Base-by-base conservation (phyloP, 1,139 yeast species). In the Candida buenavistaensis region DNA sequence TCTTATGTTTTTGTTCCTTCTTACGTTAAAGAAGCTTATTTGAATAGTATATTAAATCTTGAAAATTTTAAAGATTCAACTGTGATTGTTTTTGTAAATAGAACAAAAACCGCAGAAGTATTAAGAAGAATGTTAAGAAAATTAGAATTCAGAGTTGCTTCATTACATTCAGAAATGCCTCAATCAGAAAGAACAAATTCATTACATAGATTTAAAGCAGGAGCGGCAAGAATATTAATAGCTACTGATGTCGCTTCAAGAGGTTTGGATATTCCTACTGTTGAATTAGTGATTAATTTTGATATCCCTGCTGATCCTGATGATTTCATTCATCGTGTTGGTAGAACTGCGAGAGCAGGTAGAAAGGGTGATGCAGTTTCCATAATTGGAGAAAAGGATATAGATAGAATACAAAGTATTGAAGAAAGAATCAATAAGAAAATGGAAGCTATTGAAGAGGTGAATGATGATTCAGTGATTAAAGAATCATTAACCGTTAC, bases 301-400 rank as follows among this genome's bases (percentile, higher is more conserved):
- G 98, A 94, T 55, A 77, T 92, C 23, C 98, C 98, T 4, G 89
- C 95, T 4, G 97, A 92, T 57, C 90, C 98, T 0, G 97, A 92
- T 57, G 97, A 90, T 57, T 94, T 85, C 52, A 87, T 92, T 39
- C 99, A 92, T 64, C 73, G 99, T 57, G 96, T 90, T n/a, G 99
- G 99, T 73, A 88, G 99, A 79, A 92, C 98, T 13, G 99, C 98
- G n/a, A 85, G 99, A 74, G 98, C 98, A 3, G 97, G 97, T 5
- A 73, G 95, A 51, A 66, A 68, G 36, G 76, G 76, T 46, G 68
- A 64, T 36, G 62, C 75, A 4, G 57, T 70, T 3, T 78, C 94
- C 10, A 72, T 92, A 40, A 83, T 92, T 5, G 78, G 95, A 1
- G 96, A 90, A 50, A 79, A 83, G 40, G 98, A 92, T 52, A 82